These are phyloP conservation scores for Cryptococcus floricola DNA, from an alignment of 1,284 basidiomycete genomes.

Conservation along the genomic window DNA sequence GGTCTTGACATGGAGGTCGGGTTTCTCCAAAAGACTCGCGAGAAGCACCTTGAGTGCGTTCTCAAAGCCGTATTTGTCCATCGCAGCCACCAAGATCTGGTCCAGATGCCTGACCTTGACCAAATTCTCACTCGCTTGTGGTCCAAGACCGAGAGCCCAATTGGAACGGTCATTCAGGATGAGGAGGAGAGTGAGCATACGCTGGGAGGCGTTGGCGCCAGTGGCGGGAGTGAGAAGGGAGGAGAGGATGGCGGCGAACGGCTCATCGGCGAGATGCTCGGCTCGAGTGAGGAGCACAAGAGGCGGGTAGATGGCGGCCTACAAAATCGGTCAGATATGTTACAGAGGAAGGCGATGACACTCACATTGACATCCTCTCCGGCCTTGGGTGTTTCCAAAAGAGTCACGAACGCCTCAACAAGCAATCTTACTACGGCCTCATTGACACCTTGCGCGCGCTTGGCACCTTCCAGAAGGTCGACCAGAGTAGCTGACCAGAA, in stretches of 20 bases:
- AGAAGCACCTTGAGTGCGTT: conserved; percentile 29
- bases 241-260: conserved; percentile 37
- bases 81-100: conserved; percentile 32
- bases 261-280: conserved; percentile 39
- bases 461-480: conserved; percentile 64
- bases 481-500: conserved; percentile 81
- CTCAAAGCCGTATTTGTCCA: conserved; percentile 43
- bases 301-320: conserved; percentile 47
- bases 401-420: conserved; percentile 42
- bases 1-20: conserved; percentile 11
- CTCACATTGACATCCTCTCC: conserved; percentile 44
- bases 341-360: neutral
- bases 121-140: conserved; percentile 22
- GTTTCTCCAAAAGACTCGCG: conserved; percentile 17
- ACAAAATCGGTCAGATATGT: neutral
- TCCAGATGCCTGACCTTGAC: conserved; percentile 32
- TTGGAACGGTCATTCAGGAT: conserved; percentile 39
- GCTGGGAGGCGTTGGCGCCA: conserved; percentile 44
- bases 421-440: conserved; percentile 46
- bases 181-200: conserved; percentile 44
- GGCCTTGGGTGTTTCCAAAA: conserved; percentile 27
- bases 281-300: conserved; percentile 45
- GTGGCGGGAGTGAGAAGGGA: conserved; percentile 35
- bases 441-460: conserved; percentile 25
- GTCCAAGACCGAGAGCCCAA: conserved; percentile 27